phyloP scores from a whole-genome alignment of 805 yeast species.

The Wickerhamiella siamensis region DNA sequence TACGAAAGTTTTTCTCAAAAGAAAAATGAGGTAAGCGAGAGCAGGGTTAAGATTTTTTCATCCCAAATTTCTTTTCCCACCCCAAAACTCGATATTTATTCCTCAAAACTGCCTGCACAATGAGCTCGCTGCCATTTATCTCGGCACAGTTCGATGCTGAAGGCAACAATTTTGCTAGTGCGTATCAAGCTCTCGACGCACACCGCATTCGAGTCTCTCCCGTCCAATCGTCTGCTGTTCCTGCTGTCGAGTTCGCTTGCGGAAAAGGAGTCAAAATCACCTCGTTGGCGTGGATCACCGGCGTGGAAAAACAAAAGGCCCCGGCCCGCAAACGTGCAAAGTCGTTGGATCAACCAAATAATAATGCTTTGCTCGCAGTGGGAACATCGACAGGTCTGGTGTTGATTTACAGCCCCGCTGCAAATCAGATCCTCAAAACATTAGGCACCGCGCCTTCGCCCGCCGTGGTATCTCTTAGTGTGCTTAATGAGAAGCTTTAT shows the following conservation, averaged over 20 bases:
- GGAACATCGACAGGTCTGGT: constrained; percentile 54
- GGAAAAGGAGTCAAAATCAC: constrained; percentile 38
- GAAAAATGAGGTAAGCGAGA: background rate
- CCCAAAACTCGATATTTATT: background rate
- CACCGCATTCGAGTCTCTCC: constrained; percentile 57
- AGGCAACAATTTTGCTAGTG: constrained; percentile 51
- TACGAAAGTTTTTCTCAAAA: too few species aligned
- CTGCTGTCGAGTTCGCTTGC: constrained; percentile 34
- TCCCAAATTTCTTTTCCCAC: background rate
- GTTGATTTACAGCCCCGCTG: constrained; percentile 52
- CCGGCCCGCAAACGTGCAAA: constrained; percentile 19
- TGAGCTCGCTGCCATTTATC: constrained; percentile 11
- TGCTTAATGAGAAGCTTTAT: constrained; percentile 3
- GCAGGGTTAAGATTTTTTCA: too few species aligned
- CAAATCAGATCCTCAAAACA: constrained; percentile 41
- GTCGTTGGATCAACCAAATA: constrained; percentile 1
- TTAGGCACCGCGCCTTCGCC: constrained; percentile 4
- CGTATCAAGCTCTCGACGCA: constrained; percentile 50
- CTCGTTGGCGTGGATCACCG: constrained; percentile 36
- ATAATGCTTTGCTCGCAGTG: constrained; percentile 32
- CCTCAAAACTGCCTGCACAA: background rate
- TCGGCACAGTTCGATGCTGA: constrained; percentile 40
- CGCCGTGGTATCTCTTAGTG: constrained; percentile 1
- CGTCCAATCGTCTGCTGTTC: constrained; percentile 27
- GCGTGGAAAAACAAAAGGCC: constrained; percentile 17